Conservation (phyloP, 2,329 filamentous ascomycete genomes). For the Fusarium subtropicale region DNA sequence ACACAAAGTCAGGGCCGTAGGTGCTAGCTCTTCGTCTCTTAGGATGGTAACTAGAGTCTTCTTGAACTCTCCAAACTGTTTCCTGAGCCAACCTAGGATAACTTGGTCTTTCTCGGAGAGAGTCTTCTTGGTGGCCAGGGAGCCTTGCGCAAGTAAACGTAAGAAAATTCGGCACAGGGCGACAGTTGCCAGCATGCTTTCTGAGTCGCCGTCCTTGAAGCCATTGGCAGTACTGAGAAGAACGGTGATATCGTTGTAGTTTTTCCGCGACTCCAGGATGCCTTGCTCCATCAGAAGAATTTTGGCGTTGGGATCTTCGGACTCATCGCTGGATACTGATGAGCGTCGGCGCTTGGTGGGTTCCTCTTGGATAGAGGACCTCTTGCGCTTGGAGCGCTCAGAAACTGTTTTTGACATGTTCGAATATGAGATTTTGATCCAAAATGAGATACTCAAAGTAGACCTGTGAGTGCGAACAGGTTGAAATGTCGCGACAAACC, state of each 20-base stretch:
- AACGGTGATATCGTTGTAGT: constrained; percentile 90
- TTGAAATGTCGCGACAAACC: too few species aligned
- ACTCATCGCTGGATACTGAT: constrained; percentile 61
- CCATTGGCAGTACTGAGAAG: constrained; percentile 70
- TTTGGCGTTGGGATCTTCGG: constrained; percentile 68
- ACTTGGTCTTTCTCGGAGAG: constrained; percentile 78
- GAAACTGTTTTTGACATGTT: constrained; percentile 46
- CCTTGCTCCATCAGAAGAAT: constrained; percentile 82
- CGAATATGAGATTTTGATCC: background rate
- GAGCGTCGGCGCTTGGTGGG: constrained; percentile 65
- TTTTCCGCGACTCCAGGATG: constrained; percentile 85
- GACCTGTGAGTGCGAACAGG: background rate
- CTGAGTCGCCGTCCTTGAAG: constrained; percentile 60
- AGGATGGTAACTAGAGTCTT: constrained; percentile 71
- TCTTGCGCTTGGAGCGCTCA: constrained; percentile 65
- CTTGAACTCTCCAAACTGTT: constrained; percentile 78
- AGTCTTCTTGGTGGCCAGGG: constrained; percentile 72
- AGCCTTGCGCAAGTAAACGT: constrained; percentile 79
- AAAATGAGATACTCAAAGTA: background rate
- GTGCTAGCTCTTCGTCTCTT: constrained; percentile 70
- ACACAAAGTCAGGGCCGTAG: constrained; percentile 78
- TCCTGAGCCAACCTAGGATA: constrained; percentile 82
- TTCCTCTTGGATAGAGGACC: constrained; percentile 56
- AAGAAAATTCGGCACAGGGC: constrained; percentile 89
- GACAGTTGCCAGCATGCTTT: constrained; percentile 76